Evolutionary conservation across 2,329 filamentous ascomycete species (phyloP).

Genomic region (Colletotrichum noveboracense): DNA sequence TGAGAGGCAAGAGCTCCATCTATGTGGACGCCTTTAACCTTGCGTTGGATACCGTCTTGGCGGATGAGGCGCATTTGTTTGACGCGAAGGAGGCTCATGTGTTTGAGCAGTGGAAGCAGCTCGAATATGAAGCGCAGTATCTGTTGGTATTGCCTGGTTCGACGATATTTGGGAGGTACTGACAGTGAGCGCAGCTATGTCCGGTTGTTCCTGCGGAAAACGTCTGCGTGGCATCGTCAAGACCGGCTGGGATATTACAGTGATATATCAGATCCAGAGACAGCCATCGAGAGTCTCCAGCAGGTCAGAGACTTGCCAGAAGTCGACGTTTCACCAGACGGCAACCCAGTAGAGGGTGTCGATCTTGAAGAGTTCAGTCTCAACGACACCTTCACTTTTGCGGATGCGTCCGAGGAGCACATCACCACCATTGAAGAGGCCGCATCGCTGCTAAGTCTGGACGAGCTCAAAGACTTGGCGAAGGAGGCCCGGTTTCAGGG

Average conservation of each 20-base stretch:
- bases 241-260: constrained; percentile 78
- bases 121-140: constrained; percentile 89
- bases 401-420: constrained; percentile 74
- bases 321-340: constrained; percentile 17
- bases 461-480: constrained; percentile 84
- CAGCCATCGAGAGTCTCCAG: constrained; percentile 72
- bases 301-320: constrained; percentile 58
- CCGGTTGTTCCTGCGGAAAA: constrained; percentile 89
- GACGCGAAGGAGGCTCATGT: constrained; percentile 77
- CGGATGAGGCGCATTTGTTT: constrained; percentile 89
- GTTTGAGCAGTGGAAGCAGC: constrained; percentile 74
- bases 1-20: constrained; percentile 82
- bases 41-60: constrained; percentile 85
- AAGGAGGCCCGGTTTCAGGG: constrained; percentile 88
- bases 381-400: constrained; percentile 72
- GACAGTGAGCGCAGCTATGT: constrained; percentile 72
- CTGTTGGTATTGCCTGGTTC: constrained; percentile 62
- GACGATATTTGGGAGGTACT: not conserved
- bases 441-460: constrained; percentile 78
- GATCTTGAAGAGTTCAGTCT: constrained; percentile 51
- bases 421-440: constrained; percentile 85
- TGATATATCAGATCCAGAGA: constrained; percentile 78
- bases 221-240: constrained; percentile 87
- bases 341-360: constrained; percentile 32
- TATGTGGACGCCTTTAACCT: constrained; percentile 98